phyloP scores from a whole-genome alignment of 306 rosid species.

The Senna siamea region DNA sequence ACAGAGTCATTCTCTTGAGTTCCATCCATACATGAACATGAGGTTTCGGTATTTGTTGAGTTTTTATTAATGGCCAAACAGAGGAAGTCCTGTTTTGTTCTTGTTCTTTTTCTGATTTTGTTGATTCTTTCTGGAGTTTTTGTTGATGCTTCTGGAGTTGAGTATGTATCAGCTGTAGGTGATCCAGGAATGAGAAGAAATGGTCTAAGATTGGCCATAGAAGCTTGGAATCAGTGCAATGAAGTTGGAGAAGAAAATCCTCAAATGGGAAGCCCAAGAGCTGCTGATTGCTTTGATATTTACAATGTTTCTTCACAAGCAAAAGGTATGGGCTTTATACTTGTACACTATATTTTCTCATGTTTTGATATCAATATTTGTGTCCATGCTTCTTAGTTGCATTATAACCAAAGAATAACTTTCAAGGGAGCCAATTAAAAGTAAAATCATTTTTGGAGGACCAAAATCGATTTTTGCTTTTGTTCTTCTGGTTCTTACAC shows the following conservation, averaged over 20 bases:
- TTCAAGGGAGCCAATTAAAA: no score
- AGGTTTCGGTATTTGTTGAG: conserved; percentile 2
- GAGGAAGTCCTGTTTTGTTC: conserved; percentile 26
- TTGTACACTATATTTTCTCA: no score
- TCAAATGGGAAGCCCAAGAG: conserved; percentile 63
- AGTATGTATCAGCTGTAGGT: conserved; percentile 53
- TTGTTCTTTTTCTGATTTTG: conserved; percentile 20
- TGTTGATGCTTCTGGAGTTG: conserved; percentile 10
- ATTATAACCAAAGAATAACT: no score
- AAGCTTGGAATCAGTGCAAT: conserved; percentile 75
- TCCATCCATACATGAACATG: not conserved
- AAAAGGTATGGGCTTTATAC: conserved; percentile 27
- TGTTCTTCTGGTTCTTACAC: not conserved
- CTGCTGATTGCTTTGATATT: conserved; percentile 62
- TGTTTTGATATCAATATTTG: no score
- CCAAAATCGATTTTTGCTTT: no score
- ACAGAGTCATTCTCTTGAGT: not conserved
- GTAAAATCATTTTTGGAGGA: not conserved
- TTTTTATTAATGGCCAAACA: conserved; percentile 14
- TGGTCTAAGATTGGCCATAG: conserved; percentile 57
- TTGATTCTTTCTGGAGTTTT: not conserved
- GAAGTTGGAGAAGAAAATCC: conserved; percentile 65
- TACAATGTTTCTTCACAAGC: conserved; percentile 24
- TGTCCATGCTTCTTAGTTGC: no score
- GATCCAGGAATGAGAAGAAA: conserved; percentile 67